A percentile compares a stretch with the other conserved stretches of the same genome.
phyloP scores from a whole-genome alignment of 2,329 filamentous ascomycete genomes.

The Lachnellula occidentalis region DNA sequence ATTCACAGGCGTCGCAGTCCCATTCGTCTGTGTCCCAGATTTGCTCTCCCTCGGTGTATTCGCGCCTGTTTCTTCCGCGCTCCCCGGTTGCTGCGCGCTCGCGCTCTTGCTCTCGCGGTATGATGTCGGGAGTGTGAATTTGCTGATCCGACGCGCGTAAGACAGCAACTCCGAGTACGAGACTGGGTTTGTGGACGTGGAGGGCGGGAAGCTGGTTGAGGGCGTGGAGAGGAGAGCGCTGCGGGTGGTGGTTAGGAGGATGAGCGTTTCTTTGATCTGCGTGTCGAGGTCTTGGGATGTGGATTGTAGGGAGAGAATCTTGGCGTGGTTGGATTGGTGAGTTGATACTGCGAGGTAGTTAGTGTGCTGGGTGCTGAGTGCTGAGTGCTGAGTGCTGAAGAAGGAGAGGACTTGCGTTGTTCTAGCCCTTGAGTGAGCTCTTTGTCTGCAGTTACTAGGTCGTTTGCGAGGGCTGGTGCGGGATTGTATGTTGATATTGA shows the following conservation, averaged over 20 bases:
- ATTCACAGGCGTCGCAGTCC: slow-evolving; percentile 22
- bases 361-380: slow-evolving; percentile 1
- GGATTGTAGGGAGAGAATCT: slow-evolving; percentile 62
- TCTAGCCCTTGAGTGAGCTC: slow-evolving; percentile 62
- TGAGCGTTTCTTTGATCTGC: slow-evolving; percentile 66
- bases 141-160: slow-evolving; percentile 75
- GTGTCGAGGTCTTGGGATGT: slow-evolving; percentile 60
- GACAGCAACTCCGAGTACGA: slow-evolving; percentile 68
- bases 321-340: slow-evolving; percentile 70
- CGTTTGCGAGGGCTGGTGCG: slow-evolving; percentile 58
- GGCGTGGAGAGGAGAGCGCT: slow-evolving; percentile 64
- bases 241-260: slow-evolving; percentile 65
- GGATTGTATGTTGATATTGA: slow-evolving; percentile 81
- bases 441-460: slow-evolving; percentile 65
- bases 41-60: slow-evolving; percentile 18
- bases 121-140: slow-evolving; percentile 61
- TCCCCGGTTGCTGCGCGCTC: neutral
- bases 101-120: slow-evolving; percentile 20
- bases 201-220: slow-evolving; percentile 46
- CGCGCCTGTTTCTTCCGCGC: slow-evolving; percentile 11
- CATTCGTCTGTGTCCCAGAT: slow-evolving; percentile 25
- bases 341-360: slow-evolving; percentile 50
- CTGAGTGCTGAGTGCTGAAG: neutral
- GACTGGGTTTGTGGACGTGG: slow-evolving; percentile 46
- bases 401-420: slow-evolving; percentile 44